Conservation (phyloP, 164 flowering plant species). For the Santalum album region DNA sequence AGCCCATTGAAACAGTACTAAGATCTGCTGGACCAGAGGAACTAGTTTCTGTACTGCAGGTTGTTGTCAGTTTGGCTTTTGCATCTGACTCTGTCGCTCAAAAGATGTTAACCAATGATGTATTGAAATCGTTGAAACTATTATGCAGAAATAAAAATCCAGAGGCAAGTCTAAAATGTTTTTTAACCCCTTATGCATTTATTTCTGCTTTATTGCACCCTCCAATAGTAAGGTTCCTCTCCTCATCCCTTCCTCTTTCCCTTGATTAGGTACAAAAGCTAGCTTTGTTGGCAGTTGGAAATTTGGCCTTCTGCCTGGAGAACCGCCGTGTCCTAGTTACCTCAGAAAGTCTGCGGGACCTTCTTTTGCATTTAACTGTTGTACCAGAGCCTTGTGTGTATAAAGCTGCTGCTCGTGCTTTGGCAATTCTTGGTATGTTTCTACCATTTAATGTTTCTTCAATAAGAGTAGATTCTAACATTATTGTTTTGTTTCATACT, state of each 20-base stretch:
- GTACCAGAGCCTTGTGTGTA: constrained; percentile 63
- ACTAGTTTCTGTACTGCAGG: constrained; percentile 81
- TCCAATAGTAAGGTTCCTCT: constrained; percentile 4
- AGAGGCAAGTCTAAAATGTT: too few relatives aligned
- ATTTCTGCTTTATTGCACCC: too few relatives aligned
- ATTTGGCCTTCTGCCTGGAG: constrained; percentile 85
- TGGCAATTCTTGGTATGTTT: constrained; percentile 89
- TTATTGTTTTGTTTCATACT: too few relatives aligned
- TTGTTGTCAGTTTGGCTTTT: constrained; percentile 74
- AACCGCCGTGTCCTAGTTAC: constrained; percentile 84
- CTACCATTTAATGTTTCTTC: constrained; percentile 1
- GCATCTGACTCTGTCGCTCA: constrained; percentile 80
- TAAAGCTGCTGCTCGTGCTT: constrained; percentile 95
- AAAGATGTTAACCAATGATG: constrained; percentile 83
- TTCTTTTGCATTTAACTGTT: constrained; percentile 62
- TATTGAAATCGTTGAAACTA: constrained; percentile 69
- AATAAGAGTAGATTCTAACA: too few relatives aligned
- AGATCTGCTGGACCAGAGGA: constrained; percentile 47
- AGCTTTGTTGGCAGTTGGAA: constrained; percentile 81
- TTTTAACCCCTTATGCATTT: too few relatives aligned
- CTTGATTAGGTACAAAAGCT: constrained; percentile 73
- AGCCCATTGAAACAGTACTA: constrained; percentile 71
- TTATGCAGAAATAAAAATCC: constrained; percentile 70
- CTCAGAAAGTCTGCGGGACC: constrained; percentile 89
- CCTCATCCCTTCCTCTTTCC: not conserved